Evolutionary conservation across 352 stramenopile species (phyloP).

Genomic region (Globisporangium okanoganense): DNA sequence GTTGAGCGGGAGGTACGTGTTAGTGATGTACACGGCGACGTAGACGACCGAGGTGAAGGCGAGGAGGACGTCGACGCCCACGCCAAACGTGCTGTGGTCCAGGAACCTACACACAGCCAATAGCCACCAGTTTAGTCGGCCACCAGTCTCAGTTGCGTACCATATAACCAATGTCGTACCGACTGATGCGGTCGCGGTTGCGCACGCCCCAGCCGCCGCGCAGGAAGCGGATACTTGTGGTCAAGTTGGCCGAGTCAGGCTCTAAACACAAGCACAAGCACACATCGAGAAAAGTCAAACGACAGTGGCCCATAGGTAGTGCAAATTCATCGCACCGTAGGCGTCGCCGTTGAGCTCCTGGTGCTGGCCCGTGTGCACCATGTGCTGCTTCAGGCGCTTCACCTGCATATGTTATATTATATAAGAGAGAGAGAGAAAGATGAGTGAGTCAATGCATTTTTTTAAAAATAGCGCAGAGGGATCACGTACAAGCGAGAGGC

Average conservation of each 20-base stretch:
- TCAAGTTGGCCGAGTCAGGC: slow-evolving; percentile 22
- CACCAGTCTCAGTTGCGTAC: not conserved
- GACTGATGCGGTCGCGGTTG: slow-evolving; percentile 42
- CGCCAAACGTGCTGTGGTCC: slow-evolving; percentile 74
- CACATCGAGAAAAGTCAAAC: not conserved
- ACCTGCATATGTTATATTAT: slow-evolving; percentile 11
- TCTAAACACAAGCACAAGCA: slow-evolving; percentile 14
- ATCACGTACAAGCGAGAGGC: slow-evolving; percentile 31
- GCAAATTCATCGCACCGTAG: not conserved
- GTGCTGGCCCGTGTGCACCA: slow-evolving; percentile 4
- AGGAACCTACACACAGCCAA: slow-evolving; percentile 40
- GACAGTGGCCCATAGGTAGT: not conserved
- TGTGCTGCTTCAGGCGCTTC: slow-evolving; percentile 21
- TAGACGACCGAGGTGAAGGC: slow-evolving; percentile 54
- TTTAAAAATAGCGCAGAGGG: not conserved
- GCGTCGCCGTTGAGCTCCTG: not conserved
- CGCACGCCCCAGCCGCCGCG: slow-evolving; percentile 20
- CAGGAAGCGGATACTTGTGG: slow-evolving; percentile 28
- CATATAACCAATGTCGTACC: slow-evolving; percentile 13
- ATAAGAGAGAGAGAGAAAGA: not conserved
- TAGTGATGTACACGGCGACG: slow-evolving; percentile 63
- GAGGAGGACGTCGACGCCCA: slow-evolving; percentile 58
- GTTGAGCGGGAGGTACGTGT: slow-evolving; percentile 72
- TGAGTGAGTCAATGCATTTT: not conserved
- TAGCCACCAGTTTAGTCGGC: not conserved